Percentiles rank a stretch among this genome's conserved stretches.
Conservation (phyloP, 2,329 filamentous ascomycete species). For the Fusarium albidum region DNA sequence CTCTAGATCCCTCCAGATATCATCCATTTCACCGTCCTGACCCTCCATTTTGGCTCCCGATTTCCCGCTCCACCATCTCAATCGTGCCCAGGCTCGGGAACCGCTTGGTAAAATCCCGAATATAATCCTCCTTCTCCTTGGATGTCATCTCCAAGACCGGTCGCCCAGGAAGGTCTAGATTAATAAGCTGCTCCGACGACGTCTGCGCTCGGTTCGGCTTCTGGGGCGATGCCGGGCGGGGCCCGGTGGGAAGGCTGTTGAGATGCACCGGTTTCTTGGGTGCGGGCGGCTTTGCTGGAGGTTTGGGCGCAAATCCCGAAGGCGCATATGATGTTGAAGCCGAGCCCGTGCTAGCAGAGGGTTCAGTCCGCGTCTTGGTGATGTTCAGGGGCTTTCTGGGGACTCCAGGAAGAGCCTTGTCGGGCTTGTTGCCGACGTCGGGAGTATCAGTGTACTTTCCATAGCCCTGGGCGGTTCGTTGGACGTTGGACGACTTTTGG, state of each 20-base stretch:
- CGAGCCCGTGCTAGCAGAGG: constrained; percentile 6
- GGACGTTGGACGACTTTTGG: constrained; percentile 64
- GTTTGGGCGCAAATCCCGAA: constrained; percentile 38
- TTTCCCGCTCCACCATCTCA: constrained; percentile 84
- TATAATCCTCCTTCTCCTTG: constrained; percentile 70
- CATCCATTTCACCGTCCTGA: constrained; percentile 32
- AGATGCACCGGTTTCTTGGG: constrained; percentile 70
- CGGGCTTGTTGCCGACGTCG: constrained; percentile 45
- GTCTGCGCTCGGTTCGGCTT: constrained; percentile 46
- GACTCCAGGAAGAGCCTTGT: constrained; percentile 53
- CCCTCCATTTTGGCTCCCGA: constrained; percentile 44
- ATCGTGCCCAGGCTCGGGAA: constrained; percentile 87
- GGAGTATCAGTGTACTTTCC: constrained; percentile 79
- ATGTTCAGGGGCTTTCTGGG: constrained; percentile 60
- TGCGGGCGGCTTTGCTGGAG: constrained; percentile 57
- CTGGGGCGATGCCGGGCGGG: constrained; percentile 53
- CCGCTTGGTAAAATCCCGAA: constrained; percentile 78
- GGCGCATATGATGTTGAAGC: constrained; percentile 34
- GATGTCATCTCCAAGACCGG: constrained; percentile 63
- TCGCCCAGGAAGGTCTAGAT: constrained; percentile 56
- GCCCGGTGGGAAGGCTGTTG: constrained; percentile 61
- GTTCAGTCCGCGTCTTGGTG: constrained; percentile 42
- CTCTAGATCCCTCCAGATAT: constrained; percentile 8
- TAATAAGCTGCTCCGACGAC: constrained; percentile 51
- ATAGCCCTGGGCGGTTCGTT: constrained; percentile 85